phyloP scores from a whole-genome alignment of 2,329 filamentous ascomycete genomes.

The Rhynchosporium secalis region DNA sequence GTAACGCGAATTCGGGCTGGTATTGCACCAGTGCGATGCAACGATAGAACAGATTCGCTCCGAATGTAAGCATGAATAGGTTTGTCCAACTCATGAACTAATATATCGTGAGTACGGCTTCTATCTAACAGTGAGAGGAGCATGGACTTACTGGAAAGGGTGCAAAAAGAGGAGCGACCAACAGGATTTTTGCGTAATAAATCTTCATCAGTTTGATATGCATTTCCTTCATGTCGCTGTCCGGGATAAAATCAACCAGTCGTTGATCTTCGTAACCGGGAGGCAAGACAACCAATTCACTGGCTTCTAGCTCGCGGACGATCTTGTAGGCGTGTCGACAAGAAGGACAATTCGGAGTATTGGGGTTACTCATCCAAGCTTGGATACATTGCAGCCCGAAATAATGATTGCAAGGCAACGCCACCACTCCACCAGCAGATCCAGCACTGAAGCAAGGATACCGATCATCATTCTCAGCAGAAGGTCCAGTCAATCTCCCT shows the following conservation, averaged over 20 bases:
- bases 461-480: not conserved
- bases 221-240: not conserved
- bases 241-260: not conserved
- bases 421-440: not conserved
- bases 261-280: not conserved
- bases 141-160: not conserved
- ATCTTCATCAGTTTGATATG: not conserved
- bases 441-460: not conserved
- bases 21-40: not conserved
- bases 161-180: not conserved
- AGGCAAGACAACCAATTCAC: not conserved
- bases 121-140: not conserved
- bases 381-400: slow-evolving; percentile 13
- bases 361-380: slow-evolving; percentile 4
- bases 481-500: not conserved
- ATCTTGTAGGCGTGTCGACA: slow-evolving; percentile 13
- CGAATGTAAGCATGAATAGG: slow-evolving; percentile 4
- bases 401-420: slow-evolving; percentile 11
- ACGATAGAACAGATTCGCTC: not conserved
- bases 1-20: not conserved
- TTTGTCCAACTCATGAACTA: slow-evolving; percentile 14
- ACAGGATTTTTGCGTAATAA: not conserved
- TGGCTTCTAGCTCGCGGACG: not conserved
- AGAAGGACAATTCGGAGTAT: slow-evolving; percentile 1
- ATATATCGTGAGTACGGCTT: not conserved